These are phyloP conservation scores for Glomus cerebriforme DNA, from an alignment of 192 early-diverging fungal species.

Conservation along the genomic window DNA sequence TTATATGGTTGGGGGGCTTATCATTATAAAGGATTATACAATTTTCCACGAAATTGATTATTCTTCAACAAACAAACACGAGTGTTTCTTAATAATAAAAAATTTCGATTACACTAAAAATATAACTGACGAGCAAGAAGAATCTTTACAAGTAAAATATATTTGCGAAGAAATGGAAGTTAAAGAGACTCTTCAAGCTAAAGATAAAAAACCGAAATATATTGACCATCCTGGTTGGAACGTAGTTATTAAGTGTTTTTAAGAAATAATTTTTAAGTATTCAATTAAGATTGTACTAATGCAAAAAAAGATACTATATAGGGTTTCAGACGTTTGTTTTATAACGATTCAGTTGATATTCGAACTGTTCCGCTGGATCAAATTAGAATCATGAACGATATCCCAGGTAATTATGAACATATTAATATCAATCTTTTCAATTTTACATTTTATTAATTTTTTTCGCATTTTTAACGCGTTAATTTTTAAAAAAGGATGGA, in stretches of 20 bases:
- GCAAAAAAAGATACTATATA: neutral
- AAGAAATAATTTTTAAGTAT: too few species aligned
- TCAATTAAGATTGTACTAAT: neutral
- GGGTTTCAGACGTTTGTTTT: neutral
- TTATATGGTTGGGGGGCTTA: neutral
- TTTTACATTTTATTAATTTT: neutral
- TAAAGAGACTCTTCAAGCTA: neutral
- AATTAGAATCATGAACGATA: neutral
- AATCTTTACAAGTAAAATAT: neutral
- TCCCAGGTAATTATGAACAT: neutral
- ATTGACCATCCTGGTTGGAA: neutral
- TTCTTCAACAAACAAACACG: neutral
- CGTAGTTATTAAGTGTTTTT: neutral
- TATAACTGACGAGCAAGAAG: neutral
- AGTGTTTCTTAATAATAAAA: neutral
- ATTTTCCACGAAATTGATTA: neutral
- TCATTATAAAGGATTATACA: neutral
- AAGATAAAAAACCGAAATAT: neutral
- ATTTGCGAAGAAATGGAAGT: neutral
- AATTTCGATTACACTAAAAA: neutral
- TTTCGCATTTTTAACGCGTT: neutral
- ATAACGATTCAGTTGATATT: neutral
- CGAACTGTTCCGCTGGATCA: neutral
- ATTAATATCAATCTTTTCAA: neutral
- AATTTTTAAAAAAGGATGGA: neutral